Evolutionary conservation across 2,329 filamentous ascomycete genomes (phyloP), one percentile per base, ranked within the genome.

Genomic region (Huntiella moniliformis): DNA sequence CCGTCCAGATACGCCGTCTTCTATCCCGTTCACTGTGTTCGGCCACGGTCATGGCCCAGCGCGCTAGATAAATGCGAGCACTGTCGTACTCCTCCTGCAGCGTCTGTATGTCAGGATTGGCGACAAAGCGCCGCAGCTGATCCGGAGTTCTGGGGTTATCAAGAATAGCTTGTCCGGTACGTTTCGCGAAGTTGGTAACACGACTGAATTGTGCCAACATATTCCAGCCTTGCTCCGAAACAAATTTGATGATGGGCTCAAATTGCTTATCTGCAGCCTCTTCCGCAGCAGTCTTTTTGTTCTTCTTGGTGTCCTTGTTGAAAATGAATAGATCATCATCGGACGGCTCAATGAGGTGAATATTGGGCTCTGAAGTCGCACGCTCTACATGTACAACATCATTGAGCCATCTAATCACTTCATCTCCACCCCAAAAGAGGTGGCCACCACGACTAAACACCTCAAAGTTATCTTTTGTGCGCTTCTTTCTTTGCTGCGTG

Each of bases 41-140:
- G 0, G 91, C 87, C 52, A 98, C 94, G 5, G 86, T 86, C 91
- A 98, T 96, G 2, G 91, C 91, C 91, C 91, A 98, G 52, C 91
- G 73, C 16, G 91, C 91, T 35, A 98, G 70, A 57, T 98, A 98
- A 50, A 98, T 71, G 52, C 91, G 74, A 3, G 92, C 91, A 55
- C 86, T 94, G 65, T 98, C 92, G 55, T 95, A 98, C 58, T 98
- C 92, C 50, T 96, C 87, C 57, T 95, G 87, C 16, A 98, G 61
- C 0, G 83, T 95, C 64, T 95, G 87, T 0, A 98, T 86, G 56
- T 98, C 87, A 0, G 87, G 87, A 53, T 92, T 95, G 57, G 77
- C 79, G 60, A 98, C 74, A 54, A 98, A 61, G 43, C 84, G 74
- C 56, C 80, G 73, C 31, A 98, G 74, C 59, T 95, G 88, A 0